Evolutionary conservation across 108 stramenopile genomes (phyloP), one percentile per base, ranked within the genome.

Genomic region (Nitzschia inconspicua): DNA sequence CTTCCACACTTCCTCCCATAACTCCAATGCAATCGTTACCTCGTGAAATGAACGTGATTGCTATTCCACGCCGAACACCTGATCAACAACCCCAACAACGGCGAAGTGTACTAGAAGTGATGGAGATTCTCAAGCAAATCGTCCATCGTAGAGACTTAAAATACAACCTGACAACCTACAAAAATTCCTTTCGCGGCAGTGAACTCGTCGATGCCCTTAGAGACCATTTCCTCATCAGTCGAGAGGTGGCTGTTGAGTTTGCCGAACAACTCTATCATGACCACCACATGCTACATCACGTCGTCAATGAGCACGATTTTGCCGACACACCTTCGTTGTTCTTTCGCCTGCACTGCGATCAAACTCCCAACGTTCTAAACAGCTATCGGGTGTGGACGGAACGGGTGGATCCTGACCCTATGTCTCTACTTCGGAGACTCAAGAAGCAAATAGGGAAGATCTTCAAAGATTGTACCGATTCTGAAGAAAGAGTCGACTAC

Each of bases 301-400:
- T 36, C 34, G 28, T 9, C 25, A 47, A 20, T 47, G 75, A 76
- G 8, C 63, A 72, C 22, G 18, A 32, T 7, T 76, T 84, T 48
- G 57, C 60, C 30, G 76, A 72, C 52, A 59, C 52, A n/a, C 53
- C 36, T 7, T 24, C 47, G 0, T 55, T 31, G 18, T 65, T 74
- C 31, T 85, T 72, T 65, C 64, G 80, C 13, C 48, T 85, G 25
- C 63, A 68, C 5, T 61, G 76, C 19, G 59, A 74, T 36, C 64
- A 63, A 3, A 37, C 44, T 4, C 78, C 78, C 13, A 28, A 56
- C 37, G 56, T 86, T 19, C 56, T 86, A 6, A 86, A 86, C 69
- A 64, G 73, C 18, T 70, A 80, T 35, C 63, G 79, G 8, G 51
- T 71, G 2, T 85, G 84, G 84, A 65, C 16, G 1, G 65, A 67